A percentile compares a stretch with the other conserved stretches of the same genome.
Conservation (phyloP, 768 basidiomycete species). For the Trametes coccinea region DNA sequence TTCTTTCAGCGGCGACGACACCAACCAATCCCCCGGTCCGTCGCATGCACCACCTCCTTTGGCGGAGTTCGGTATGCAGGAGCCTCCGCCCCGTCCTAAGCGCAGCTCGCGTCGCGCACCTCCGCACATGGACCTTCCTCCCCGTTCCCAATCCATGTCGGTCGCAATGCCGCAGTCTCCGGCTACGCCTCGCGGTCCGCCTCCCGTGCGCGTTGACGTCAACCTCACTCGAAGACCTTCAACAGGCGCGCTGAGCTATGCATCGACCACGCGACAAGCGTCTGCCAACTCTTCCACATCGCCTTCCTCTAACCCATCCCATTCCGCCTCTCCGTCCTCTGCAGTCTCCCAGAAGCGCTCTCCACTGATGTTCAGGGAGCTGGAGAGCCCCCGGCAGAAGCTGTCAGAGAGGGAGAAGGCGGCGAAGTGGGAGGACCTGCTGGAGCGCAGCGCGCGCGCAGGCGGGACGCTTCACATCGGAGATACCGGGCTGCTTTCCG, state of each 20-base stretch:
- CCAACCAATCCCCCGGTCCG: slow-evolving; percentile 37
- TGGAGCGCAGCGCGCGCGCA: slow-evolving; percentile 64
- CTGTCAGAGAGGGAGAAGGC: slow-evolving; percentile 72
- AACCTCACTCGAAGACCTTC: slow-evolving; percentile 19
- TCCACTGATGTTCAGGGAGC: slow-evolving; percentile 50
- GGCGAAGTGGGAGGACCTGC: slow-evolving; percentile 67
- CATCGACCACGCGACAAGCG: slow-evolving; percentile 28
- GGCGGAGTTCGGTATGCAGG: slow-evolving; percentile 26
- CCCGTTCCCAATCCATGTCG: slow-evolving; percentile 20
- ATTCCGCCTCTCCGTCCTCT: slow-evolving; percentile 26
- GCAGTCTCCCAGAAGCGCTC: slow-evolving; percentile 27
- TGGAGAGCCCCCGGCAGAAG: slow-evolving; percentile 38
- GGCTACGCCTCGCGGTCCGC: slow-evolving; percentile 22
- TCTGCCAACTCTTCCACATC: slow-evolving; percentile 16
- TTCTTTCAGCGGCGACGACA: slow-evolving; percentile 49
- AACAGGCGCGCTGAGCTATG: slow-evolving; percentile 32
- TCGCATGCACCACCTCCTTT: slow-evolving; percentile 13
- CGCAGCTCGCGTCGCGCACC: slow-evolving; percentile 26
- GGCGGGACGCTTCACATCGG: slow-evolving; percentile 73
- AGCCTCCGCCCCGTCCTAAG: slow-evolving; percentile 28
- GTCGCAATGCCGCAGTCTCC: slow-evolving; percentile 24
- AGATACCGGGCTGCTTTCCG: slow-evolving; percentile 45
- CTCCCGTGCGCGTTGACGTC: slow-evolving; percentile 18
- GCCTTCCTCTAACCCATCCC: slow-evolving; percentile 15
- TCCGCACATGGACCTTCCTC: slow-evolving; percentile 17